Percentiles rank a stretch among this genome's conserved stretches.
phyloP scores from a whole-genome alignment of 1,284 basidiomycete genomes.

The Sporisorium scitamineum region DNA sequence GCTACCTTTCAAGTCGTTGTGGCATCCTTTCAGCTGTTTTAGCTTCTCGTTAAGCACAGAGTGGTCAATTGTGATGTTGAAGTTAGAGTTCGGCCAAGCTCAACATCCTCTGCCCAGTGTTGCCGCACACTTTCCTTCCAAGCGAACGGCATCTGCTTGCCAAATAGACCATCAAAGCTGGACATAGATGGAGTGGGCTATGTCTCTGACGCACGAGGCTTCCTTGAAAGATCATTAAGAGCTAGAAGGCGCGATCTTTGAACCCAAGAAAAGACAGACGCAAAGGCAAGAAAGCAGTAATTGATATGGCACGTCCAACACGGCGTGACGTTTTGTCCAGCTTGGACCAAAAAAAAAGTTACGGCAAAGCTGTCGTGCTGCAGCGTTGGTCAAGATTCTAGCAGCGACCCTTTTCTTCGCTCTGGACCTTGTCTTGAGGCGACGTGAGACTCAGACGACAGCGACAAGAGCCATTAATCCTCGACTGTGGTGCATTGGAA shows the following conservation, averaged over 20 bases:
- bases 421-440: background rate
- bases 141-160: background rate
- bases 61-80: background rate
- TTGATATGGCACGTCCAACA: conserved; percentile 51
- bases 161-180: background rate
- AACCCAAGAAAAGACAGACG: background rate
- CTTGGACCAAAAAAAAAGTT: background rate
- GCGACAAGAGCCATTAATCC: too few relatives aligned
- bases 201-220: background rate
- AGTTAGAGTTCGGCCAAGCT: conserved; percentile 2
- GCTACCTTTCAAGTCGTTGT: background rate
- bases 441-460: too few relatives aligned
- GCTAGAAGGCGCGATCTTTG: background rate
- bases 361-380: background rate
- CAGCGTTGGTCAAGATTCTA: conserved; percentile 35
- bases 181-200: background rate
- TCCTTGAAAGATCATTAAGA: background rate
- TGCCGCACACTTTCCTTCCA: background rate
- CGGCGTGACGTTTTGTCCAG: conserved; percentile 14
- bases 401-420: background rate
- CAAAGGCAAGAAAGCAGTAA: conserved; percentile 5
- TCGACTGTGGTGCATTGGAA: background rate
- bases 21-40: background rate
- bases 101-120: background rate
- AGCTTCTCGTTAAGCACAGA: background rate